Evolutionary conservation across 148 eudicot species (phyloP).

Genomic region (Dysphania ambrosioides): DNA sequence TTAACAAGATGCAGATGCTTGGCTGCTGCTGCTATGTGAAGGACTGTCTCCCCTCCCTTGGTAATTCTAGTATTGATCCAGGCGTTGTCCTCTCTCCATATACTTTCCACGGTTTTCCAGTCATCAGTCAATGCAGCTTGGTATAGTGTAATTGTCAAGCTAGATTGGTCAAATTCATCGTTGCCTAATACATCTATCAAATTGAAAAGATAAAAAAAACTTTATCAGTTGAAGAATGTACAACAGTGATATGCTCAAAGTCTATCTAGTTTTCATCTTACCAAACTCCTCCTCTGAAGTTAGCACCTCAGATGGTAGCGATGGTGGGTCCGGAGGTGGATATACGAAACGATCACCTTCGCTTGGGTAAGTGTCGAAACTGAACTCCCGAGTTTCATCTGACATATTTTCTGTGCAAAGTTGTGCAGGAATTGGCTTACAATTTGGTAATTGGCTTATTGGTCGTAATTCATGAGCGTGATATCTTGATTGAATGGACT

Average conservation of each 20-base stretch:
- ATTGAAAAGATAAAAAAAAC: not conserved
- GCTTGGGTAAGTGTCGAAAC: not conserved
- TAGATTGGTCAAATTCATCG: not conserved
- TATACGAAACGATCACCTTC: constrained; percentile 7
- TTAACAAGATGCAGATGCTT: constrained; percentile 18
- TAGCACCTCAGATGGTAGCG: not conserved
- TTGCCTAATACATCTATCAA: not conserved
- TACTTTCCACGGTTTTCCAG: not conserved
- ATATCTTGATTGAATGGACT: not conserved
- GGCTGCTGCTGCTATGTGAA: constrained; percentile 29
- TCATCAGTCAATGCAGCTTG: constrained; percentile 23
- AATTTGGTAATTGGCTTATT: not conserved
- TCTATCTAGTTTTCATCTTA: not conserved
- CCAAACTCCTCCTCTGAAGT: constrained; percentile 13
- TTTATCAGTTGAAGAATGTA: not conserved
- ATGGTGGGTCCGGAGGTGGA: not conserved
- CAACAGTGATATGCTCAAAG: not conserved
- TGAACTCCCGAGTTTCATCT: not conserved
- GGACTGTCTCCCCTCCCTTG: constrained; percentile 29
- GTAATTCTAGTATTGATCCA: constrained; percentile 21
- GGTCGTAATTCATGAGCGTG: not conserved
- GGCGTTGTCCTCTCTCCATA: not conserved
- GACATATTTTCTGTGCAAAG: not conserved
- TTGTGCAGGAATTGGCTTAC: not conserved
- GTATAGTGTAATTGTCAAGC: not conserved